A percentile compares a stretch with the other conserved stretches of the same genome.
Conservation (phyloP, 2,329 filamentous ascomycete genomes). For the Ceratocystiopsis sp. region DNA sequence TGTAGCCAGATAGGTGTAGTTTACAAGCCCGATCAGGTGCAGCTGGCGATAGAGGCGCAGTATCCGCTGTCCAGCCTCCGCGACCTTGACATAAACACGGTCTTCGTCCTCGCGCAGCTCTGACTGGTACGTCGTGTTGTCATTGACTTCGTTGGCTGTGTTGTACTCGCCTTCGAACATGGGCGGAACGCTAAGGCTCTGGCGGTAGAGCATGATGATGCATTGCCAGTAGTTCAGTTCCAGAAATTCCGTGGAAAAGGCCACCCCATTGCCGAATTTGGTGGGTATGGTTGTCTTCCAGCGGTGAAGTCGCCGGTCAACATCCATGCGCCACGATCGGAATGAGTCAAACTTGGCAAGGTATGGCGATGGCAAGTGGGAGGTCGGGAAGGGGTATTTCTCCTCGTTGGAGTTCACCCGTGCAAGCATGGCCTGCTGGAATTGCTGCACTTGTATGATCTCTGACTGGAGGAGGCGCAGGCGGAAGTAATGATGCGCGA, state of each 20-base stretch:
- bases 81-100: conserved; percentile 81
- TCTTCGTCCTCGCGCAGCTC: conserved; percentile 72
- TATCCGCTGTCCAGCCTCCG: conserved; percentile 86
- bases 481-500: conserved; percentile 83
- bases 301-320: conserved; percentile 64
- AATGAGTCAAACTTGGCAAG: conserved; percentile 72
- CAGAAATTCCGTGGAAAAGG: conserved; percentile 76
- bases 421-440: conserved; percentile 72
- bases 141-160: conserved; percentile 46
- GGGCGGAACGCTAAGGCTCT: conserved; percentile 72
- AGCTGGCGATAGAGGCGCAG: conserved; percentile 79
- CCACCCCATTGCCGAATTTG: conserved; percentile 64
- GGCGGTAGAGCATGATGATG: conserved; percentile 86
- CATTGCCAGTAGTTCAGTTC: conserved; percentile 97
- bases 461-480: conserved; percentile 81
- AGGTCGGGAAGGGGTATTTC: conserved; percentile 56
- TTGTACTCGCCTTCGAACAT: conserved; percentile 67
- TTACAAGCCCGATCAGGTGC: conserved; percentile 75
- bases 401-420: conserved; percentile 44
- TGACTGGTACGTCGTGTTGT: conserved; percentile 40
- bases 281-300: conserved; percentile 77
- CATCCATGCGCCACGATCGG: conserved; percentile 72
- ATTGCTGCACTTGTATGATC: conserved; percentile 83
- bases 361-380: conserved; percentile 68
- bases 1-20: conserved; percentile 89